Conservation (phyloP, 257 asterid genomes). For the Mitragyna speciosa region DNA sequence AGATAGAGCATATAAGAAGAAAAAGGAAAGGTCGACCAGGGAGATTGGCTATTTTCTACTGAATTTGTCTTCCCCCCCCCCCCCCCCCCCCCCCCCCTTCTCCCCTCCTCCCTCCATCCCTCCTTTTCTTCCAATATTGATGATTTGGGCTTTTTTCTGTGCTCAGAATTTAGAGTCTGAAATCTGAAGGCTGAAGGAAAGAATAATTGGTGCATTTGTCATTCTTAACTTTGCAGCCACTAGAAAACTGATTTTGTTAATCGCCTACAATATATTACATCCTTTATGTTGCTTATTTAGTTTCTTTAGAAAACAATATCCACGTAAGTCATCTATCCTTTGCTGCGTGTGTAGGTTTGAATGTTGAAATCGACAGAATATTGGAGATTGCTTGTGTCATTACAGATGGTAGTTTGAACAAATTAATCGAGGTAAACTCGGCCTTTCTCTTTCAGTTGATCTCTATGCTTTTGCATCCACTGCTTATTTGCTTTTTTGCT, state of each 20-base stretch:
- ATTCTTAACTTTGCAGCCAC: neutral
- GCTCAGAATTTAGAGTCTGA: neutral
- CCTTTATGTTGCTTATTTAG: neutral
- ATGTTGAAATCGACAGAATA: conserved; percentile 74
- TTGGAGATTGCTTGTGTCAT: conserved; percentile 96
- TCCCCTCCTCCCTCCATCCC: neutral
- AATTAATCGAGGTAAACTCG: conserved; percentile 64
- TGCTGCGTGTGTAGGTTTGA: conserved; percentile 61
- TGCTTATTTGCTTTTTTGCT: neutral
- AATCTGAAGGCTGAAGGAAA: neutral
- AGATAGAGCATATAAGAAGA: neutral
- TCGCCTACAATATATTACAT: neutral
- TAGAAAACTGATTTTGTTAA: neutral
- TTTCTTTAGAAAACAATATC: neutral
- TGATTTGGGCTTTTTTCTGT: neutral
- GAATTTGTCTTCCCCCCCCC: neutral
- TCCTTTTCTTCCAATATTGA: neutral
- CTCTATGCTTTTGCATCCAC: neutral
- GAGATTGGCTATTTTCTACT: neutral
- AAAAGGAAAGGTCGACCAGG: neutral
- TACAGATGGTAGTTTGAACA: conserved; percentile 80
- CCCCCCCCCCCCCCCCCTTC: no score
- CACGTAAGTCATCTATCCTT: conserved; percentile 1
- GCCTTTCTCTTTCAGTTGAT: conserved; percentile 8
- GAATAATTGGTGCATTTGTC: neutral